These are phyloP conservation scores for Ophiocytium majus DNA, from an alignment of 352 stramenopile genomes.

Conservation along the genomic window DNA sequence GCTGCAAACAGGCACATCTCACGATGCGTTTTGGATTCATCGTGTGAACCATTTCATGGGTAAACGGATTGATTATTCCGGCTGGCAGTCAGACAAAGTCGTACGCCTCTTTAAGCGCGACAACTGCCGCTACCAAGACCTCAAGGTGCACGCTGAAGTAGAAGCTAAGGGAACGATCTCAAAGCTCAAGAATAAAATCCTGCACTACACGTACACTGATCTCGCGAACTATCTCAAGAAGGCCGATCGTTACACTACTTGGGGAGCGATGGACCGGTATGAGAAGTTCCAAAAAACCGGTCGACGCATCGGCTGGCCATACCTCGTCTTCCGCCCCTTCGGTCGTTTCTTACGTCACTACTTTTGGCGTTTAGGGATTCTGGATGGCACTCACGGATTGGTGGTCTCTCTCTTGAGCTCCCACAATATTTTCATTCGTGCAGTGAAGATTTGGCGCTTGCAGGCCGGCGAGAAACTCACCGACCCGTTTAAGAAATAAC, in stretches of 20 bases:
- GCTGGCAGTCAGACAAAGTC: constrained; percentile 8
- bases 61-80: constrained; percentile 1
- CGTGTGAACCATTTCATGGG: not conserved
- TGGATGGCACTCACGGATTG: constrained; percentile 12
- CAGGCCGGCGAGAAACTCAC: not conserved
- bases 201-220: constrained; percentile 6
- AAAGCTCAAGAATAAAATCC: not conserved
- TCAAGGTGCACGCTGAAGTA: not conserved
- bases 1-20: not conserved
- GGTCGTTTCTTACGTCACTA: constrained; percentile 5
- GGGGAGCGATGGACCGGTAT: not conserved
- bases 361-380: not conserved
- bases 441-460: constrained; percentile 1
- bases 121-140: not conserved
- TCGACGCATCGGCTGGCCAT: not conserved
- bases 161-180: constrained; percentile 1
- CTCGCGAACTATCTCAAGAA: not conserved
- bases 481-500: constrained; percentile 8
- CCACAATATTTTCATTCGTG: constrained; percentile 8
- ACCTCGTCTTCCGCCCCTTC: not conserved
- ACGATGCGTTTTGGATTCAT: constrained; percentile 8
- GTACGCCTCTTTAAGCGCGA: not conserved
- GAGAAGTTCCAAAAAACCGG: constrained; percentile 5
- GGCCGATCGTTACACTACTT: constrained; percentile 14
- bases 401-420: not conserved